phyloP scores from a whole-genome alignment of 1,284 basidiomycete species.

The Ustilago hordei region DNA sequence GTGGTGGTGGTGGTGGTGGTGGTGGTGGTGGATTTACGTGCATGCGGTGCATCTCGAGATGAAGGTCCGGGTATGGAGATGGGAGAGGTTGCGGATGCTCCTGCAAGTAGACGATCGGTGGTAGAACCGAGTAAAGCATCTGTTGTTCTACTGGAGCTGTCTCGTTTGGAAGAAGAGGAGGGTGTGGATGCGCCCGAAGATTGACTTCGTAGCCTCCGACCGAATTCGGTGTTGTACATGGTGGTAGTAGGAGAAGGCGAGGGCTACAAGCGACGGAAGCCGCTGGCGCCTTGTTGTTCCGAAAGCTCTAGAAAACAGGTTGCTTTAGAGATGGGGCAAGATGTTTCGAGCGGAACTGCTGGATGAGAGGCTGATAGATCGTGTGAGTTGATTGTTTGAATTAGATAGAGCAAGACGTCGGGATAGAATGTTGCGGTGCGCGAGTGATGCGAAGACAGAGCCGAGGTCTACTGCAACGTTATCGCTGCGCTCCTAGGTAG shows the following conservation, averaged over 20 bases:
- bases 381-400: neutral
- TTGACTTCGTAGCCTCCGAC: slow-evolving; percentile 54
- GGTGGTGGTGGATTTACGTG: slow-evolving; percentile 8
- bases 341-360: neutral
- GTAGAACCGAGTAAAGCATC: slow-evolving; percentile 31
- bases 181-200: slow-evolving; percentile 50
- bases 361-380: neutral
- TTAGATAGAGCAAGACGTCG: neutral
- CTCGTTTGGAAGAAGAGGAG: slow-evolving; percentile 33
- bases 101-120: slow-evolving; percentile 35
- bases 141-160: slow-evolving; percentile 21
- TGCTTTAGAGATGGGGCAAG: neutral
- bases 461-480: too few species aligned
- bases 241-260: slow-evolving; percentile 11
- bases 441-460: neutral
- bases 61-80: slow-evolving; percentile 32
- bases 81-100: slow-evolving; percentile 25
- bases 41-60: slow-evolving; percentile 16
- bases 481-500: too few species aligned
- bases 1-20: too few species aligned
- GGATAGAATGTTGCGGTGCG: neutral
- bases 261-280: slow-evolving; percentile 2
- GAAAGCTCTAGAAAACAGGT: neutral
- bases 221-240: slow-evolving; percentile 66
- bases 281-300: neutral